Evolutionary conservation across 805 yeast genomes (phyloP).

Genomic region (Hanseniaspora osmophila): DNA sequence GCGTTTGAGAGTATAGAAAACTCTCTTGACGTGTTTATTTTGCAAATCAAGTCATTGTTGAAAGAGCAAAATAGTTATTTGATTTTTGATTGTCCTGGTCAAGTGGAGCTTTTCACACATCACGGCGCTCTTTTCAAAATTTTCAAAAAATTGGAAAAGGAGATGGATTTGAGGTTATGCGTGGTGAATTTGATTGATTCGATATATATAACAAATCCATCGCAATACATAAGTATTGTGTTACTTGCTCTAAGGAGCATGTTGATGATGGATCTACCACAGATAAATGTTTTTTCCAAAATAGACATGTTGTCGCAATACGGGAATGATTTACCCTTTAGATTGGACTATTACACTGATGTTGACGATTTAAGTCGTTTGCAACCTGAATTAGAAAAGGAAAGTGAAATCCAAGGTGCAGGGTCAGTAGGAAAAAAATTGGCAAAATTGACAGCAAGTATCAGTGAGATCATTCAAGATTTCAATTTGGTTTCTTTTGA

Average conservation of each 20-base stretch:
- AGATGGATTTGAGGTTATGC: conserved; percentile 56
- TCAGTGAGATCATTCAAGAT: conserved; percentile 76
- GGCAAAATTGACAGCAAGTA: conserved; percentile 54
- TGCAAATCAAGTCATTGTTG: conserved; percentile 42
- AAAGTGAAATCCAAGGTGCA: conserved; percentile 31
- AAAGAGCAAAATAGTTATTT: conserved; percentile 46
- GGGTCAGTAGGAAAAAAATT: conserved; percentile 46
- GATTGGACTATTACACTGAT: conserved; percentile 77
- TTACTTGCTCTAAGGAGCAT: conserved; percentile 75
- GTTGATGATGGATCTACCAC: conserved; percentile 88
- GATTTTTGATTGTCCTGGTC: conserved; percentile 89
- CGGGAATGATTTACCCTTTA: conserved; percentile 57
- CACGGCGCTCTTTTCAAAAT: conserved; percentile 60
- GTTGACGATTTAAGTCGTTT: conserved; percentile 70
- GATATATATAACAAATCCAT: conserved; percentile 67
- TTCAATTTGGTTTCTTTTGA: conserved; percentile 79
- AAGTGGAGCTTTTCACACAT: conserved; percentile 87
- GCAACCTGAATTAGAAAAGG: conserved; percentile 55
- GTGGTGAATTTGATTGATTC: conserved; percentile 83
- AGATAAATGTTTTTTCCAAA: conserved; percentile 81
- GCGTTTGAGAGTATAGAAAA: conserved; percentile 60
- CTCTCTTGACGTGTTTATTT: conserved; percentile 43
- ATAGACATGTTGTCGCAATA: conserved; percentile 68
- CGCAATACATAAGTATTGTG: conserved; percentile 74
- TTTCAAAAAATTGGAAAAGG: conserved; percentile 48